Percentiles rank a stretch among this genome's conserved stretches.
Evolutionary conservation across 2,329 filamentous ascomycete genomes (phyloP).

Genomic region (Paraphoma sp.): DNA sequence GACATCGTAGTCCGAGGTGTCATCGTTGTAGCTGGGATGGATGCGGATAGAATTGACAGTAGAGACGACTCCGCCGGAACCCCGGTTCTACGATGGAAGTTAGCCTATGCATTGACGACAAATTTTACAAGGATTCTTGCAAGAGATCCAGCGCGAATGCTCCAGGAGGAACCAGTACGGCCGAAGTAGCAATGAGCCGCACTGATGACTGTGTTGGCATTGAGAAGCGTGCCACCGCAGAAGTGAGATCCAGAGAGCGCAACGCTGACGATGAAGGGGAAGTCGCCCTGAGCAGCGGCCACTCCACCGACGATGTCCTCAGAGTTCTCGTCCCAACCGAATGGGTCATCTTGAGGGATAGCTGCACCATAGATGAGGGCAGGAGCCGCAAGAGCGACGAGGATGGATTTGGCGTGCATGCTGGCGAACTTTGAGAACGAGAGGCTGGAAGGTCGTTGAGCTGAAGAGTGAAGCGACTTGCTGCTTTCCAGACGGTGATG

Average conservation of each 20-base stretch:
- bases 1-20: conserved; percentile 26
- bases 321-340: neutral
- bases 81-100: conserved; percentile 2
- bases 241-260: conserved; percentile 25
- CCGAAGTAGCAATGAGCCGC: conserved; percentile 35
- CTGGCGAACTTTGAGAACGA: neutral
- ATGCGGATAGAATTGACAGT: conserved; percentile 20
- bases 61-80: conserved; percentile 27
- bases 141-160: conserved; percentile 28
- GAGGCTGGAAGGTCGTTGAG: conserved; percentile 27
- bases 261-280: conserved; percentile 37
- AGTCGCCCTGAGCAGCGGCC: conserved; percentile 29
- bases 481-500: too few relatives aligned
- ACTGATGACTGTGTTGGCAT: conserved; percentile 36
- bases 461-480: conserved; percentile 23
- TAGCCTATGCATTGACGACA: too few relatives aligned
- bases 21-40: conserved; percentile 27
- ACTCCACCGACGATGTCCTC: conserved; percentile 33
- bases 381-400: conserved; percentile 26
- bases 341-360: conserved; percentile 21
- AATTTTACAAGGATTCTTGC: too few relatives aligned
- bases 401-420: too few relatives aligned
- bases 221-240: conserved; percentile 37
- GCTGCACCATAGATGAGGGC: conserved; percentile 18
- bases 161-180: conserved; percentile 17